Evolutionary conservation across 495 filamentous ascomycete genomes (phyloP), one percentile per base, ranked within the genome.

Genomic region (Filosporella fistucella): DNA sequence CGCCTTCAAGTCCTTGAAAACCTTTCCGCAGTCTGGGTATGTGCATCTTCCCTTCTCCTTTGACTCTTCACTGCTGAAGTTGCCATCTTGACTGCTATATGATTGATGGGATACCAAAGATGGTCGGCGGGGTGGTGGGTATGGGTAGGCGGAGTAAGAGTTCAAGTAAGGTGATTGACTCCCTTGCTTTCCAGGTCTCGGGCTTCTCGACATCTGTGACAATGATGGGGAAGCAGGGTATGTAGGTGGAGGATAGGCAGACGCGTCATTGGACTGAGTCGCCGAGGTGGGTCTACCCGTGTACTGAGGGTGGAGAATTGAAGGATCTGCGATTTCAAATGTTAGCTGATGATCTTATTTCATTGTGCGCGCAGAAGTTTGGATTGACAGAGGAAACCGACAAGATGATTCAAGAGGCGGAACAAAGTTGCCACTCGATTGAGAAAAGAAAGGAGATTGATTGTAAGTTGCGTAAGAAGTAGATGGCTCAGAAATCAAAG

Each of bases 1-100:
- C 4, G 93, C 91, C 56, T 91, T 93, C 42, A 95, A 67, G 55
- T 96, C 91, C 59, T 94, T 94, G 77, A 95, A 95, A n/a, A 88
- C 74, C 45, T 87, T 82, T 13, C 89, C 88, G 52, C 91, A 96
- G 20, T 93, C 88, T 0, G 85, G 81, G 56, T 86, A 78, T 11
- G 88, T 86, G 67, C 91, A 96, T 35, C 85, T 77, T 36, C 84
- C 83, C 60, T 84, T 82, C 51, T 81, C 75, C 41, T 75, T 76
- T 26, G 63, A 64, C 33, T 84, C 83, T 16, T 88, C 86, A 30
- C 86, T 79, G 29, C 34, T 81, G 73, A 52, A 50, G 22, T 52
- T 52, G 18, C 52, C 49, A 39, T 56, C 52, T 35, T 47, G 48
- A 48, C 55, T 61, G 11, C 49, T 40, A 33, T 39, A 59, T 13